Conservation (phyloP, 306 rosid species). For the Macrotyloma uniflorum region DNA sequence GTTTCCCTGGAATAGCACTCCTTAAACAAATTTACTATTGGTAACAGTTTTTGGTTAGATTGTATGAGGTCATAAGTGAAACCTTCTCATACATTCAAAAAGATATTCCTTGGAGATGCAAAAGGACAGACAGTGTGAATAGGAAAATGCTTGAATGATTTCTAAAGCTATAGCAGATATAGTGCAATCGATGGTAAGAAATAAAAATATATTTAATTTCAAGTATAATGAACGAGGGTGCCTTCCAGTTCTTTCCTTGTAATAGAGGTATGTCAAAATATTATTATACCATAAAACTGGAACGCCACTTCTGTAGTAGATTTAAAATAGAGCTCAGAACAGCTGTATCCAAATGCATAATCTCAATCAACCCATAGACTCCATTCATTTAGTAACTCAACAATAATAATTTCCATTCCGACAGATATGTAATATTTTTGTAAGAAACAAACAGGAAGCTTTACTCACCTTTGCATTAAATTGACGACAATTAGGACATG, state of each 20-base stretch:
- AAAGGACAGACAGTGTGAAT: background rate
- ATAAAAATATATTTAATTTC: background rate
- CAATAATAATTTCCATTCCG: constrained; percentile 14
- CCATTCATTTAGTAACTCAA: constrained; percentile 11
- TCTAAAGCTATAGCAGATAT: background rate
- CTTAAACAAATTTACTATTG: background rate
- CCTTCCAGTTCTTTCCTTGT: constrained; percentile 2
- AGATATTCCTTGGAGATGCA: background rate
- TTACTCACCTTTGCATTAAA: constrained; percentile 81
- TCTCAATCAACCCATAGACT: background rate
- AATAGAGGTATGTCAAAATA: background rate
- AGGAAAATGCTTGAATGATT: background rate
- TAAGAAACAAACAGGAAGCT: constrained; percentile 23
- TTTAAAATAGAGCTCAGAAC: constrained; percentile 3
- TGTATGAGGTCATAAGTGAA: background rate
- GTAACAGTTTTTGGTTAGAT: background rate
- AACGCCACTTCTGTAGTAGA: constrained; percentile 32
- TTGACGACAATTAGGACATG: constrained; percentile 86
- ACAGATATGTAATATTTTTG: background rate
- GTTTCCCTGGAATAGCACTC: background rate
- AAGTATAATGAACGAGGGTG: constrained; percentile 13
- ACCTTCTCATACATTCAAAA: background rate
- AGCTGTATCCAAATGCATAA: constrained; percentile 24
- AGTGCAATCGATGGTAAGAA: background rate
- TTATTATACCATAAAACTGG: background rate